Evolutionary conservation across 352 stramenopile genomes (phyloP).

Genomic region (Globisporangium alternatum): DNA sequence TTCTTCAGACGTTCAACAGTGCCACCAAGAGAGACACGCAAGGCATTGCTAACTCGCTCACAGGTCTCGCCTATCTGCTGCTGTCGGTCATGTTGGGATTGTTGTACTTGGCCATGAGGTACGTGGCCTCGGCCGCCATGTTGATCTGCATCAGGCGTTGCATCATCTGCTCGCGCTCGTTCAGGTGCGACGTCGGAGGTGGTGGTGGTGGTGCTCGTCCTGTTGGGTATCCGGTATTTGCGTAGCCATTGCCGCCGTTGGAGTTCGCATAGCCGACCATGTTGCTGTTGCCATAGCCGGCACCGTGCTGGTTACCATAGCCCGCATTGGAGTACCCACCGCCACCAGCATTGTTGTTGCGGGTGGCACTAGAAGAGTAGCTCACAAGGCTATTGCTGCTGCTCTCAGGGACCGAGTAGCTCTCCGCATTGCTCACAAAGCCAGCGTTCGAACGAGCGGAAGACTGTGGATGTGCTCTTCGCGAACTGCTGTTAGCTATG

Average conservation of each 20-base stretch:
- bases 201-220: conserved; percentile 4
- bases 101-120: conserved; percentile 75
- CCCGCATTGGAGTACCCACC: not conserved
- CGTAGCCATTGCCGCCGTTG: not conserved
- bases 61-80: conserved; percentile 1
- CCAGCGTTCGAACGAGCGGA: not conserved
- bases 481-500: not conserved
- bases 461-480: not conserved
- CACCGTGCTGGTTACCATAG: not conserved
- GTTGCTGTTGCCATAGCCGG: not conserved
- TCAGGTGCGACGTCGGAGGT: conserved; percentile 19
- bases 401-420: not conserved
- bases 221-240: not conserved
- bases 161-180: conserved; percentile 47
- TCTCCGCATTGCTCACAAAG: not conserved
- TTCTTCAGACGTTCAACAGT: not conserved
- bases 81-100: conserved; percentile 46
- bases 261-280: conserved; percentile 2
- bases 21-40: not conserved
- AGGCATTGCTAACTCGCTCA: not conserved
- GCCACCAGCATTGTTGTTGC: not conserved
- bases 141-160: conserved; percentile 65
- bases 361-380: not conserved
- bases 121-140: conserved; percentile 61
- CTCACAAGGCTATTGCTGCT: not conserved